Evolutionary conservation across 352 stramenopile species (phyloP), one percentile per base, ranked within the genome.

Genomic region (Phytopythium ostracodes): DNA sequence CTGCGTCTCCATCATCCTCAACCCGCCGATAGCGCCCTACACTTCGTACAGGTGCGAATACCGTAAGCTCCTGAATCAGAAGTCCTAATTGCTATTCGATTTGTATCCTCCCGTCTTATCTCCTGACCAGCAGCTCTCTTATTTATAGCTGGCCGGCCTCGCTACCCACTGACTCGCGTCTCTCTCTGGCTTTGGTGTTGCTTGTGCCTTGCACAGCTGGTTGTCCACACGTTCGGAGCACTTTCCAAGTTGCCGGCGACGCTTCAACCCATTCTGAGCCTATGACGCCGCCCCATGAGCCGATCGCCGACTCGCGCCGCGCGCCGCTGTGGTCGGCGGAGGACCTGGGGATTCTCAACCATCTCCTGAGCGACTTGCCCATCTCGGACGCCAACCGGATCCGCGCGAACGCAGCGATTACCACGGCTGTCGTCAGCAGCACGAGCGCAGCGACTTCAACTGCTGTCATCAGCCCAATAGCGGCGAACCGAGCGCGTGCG

Each of bases 261-360:
- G 24, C 22, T 31, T 7, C 38, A 20, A 29, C 17, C 44, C 44
- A 20, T 5, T 22, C 10, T 15, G 9, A 46, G 40, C 46, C 18
- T 22, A 40, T 40, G 25, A 56, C 50, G 15, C 50, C 50, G 50
- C 14, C 40, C 17, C 9, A 17, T 17, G 17, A 27, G 22, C 44
- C n/a, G 12, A 25, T 25, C 12, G 50, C 10, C 50, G 27, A 36
- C 27, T 25, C 17, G 50, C 17, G 4, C 0, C 17, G 6, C 14
- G 25, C 47, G 47, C 25, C 47, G 47, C 6, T n/a, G 27, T 56
- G 50, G 50, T 56, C 50, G 27, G 25, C 50, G 1, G 50, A 56
- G 50, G 50, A 56, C 50, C 50, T 56, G 27, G 50, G 50, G 0
- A 56, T 56, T 27, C 50, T 56, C 14, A 42, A 22, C 17, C 27